Base-by-base conservation (phyloP, 2,329 filamentous ascomycete genomes). In the Sporothrix brasiliensis region DNA sequence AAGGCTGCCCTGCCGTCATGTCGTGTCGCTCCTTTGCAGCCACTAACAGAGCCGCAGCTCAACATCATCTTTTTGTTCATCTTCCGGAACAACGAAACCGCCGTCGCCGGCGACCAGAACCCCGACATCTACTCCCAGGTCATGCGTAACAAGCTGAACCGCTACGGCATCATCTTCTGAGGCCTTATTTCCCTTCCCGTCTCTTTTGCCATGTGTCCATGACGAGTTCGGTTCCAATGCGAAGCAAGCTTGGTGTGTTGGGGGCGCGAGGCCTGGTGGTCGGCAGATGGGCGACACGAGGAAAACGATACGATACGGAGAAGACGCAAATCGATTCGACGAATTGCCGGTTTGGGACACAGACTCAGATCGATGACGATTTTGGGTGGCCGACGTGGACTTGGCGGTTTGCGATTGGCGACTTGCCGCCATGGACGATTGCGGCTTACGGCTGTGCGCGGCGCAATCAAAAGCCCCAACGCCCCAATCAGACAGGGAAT, bases 141-240 rank as follows among this genome's bases (percentile, higher is more conserved):
- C 14, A 72, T 72, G 70, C 70, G 70, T 54, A 72, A 72, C 68
- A 72, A 70, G 68, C 68, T 72, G 63, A 58, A 65, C 34, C 60
- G 58, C 39, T 67, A 60, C 53, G 54, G 54, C 34, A 27, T 69
- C 30, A 69, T 71, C 21, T 71, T 71, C 21, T 71, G 65, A 60
- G 16, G 47, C 6, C 7, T 5, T 27, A n/a, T 27, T 39, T 34
- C 14, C 21, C 39, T 24, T 34, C 27, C 13, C n/a, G 34, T n/a
- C 30, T 16, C 24, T 53, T 50, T 65, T 50, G 41, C 41, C 2
- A 16, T 44, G 41, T 41, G 52, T 21, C 49, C 16, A 50, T 50
- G 49, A 21, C 49, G 19, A 50, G 49, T 10, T n/a, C 19, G n/a
- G 49, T 2, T 16, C 49, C 19, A 1, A 9, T 50, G 21, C 24